Conservation (phyloP, 305 asterid genomes). For the Striga hermonthica region DNA sequence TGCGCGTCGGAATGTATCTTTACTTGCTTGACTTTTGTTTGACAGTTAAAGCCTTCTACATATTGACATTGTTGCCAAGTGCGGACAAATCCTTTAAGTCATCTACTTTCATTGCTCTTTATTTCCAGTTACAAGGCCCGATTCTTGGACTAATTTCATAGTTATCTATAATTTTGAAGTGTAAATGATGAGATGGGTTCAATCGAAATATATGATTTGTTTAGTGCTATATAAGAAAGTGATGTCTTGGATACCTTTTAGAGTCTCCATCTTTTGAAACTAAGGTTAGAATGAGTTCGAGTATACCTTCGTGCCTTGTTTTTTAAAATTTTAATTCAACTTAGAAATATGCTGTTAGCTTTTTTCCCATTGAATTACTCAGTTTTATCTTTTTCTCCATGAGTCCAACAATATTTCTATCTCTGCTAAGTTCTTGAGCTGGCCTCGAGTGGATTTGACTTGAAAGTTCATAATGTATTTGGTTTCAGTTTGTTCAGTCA, state of each 20-base stretch:
- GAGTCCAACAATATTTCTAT: slow-evolving; percentile 1
- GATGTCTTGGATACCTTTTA: background rate
- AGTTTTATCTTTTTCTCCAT: background rate
- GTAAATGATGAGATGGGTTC: slow-evolving; percentile 19
- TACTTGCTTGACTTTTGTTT: background rate
- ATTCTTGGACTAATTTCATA: background rate
- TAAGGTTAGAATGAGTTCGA: slow-evolving; percentile 11
- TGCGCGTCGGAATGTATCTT: background rate
- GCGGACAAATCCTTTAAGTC: background rate
- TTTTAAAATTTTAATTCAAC: slow-evolving; percentile 5
- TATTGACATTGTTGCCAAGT: slow-evolving; percentile 12
- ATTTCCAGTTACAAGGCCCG: background rate
- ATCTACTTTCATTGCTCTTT: slow-evolving; percentile 5
- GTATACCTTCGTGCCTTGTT: background rate
- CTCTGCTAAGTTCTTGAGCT: slow-evolving; percentile 6
- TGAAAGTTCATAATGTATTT: slow-evolving; percentile 24
- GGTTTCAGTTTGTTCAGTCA: background rate
- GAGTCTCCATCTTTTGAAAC: background rate
- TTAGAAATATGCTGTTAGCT: background rate
- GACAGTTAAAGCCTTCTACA: slow-evolving; percentile 7
- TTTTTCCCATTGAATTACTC: background rate
- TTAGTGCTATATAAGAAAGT: background rate
- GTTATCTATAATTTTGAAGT: background rate
- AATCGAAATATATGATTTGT: background rate
- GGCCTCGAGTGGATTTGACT: slow-evolving; percentile 11